A percentile compares a stretch with the other conserved stretches of the same genome.
Conservation (phyloP, 2,329 filamentous ascomycete species). For the Penicillium sp. region DNA sequence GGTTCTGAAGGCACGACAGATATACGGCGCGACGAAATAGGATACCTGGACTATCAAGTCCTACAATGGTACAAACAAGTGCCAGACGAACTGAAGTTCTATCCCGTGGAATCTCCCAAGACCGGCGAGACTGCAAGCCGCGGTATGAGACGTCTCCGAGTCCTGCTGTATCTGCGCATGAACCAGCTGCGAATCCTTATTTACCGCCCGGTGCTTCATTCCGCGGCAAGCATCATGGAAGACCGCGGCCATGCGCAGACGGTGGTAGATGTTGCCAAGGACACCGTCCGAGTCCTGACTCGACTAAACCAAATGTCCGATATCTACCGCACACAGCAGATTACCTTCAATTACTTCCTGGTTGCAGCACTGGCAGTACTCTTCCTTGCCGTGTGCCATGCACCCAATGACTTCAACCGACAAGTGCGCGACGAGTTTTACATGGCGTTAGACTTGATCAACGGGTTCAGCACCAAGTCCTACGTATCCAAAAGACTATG, state of each 20-base stretch:
- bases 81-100: slow-evolving; percentile 67
- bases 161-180: slow-evolving; percentile 82
- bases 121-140: slow-evolving; percentile 62
- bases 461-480: slow-evolving; percentile 66
- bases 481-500: slow-evolving; percentile 67
- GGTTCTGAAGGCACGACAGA: slow-evolving; percentile 70
- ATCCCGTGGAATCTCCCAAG: slow-evolving; percentile 59
- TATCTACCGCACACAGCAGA: slow-evolving; percentile 68
- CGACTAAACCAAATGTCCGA: slow-evolving; percentile 67
- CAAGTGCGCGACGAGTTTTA: slow-evolving; percentile 71
- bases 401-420: slow-evolving; percentile 64
- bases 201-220: slow-evolving; percentile 85
- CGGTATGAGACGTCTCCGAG: slow-evolving; percentile 73
- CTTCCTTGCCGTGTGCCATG: slow-evolving; percentile 69
- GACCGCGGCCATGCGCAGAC: slow-evolving; percentile 76
- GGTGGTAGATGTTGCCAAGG: slow-evolving; percentile 68
- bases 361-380: slow-evolving; percentile 68
- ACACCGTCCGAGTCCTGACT: slow-evolving; percentile 66
- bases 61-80: slow-evolving; percentile 84
- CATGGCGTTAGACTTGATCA: slow-evolving; percentile 68
- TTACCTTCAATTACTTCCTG: slow-evolving; percentile 71
- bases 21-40: slow-evolving; percentile 75
- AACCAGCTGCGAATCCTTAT: slow-evolving; percentile 92
- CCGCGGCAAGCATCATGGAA: slow-evolving; percentile 78
- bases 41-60: slow-evolving; percentile 80